These are phyloP conservation scores for Stentor roeselii DNA, from an alignment of 73 alveolate genomes.

Conservation along the genomic window DNA sequence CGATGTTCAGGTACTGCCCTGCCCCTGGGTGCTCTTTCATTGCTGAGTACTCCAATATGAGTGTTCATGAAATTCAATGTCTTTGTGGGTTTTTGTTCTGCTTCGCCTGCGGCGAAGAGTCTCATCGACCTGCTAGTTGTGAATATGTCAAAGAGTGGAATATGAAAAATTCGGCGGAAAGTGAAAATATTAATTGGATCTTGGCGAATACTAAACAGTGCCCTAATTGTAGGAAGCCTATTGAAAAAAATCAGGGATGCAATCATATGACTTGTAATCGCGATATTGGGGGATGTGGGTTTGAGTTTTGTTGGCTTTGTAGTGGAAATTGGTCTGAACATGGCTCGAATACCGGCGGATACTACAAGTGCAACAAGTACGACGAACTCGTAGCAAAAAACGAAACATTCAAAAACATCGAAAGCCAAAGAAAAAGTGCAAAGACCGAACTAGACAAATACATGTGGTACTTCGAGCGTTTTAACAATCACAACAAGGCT, in stretches of 20 bases:
- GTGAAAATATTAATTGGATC: constrained; percentile 56
- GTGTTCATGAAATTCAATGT: constrained; percentile 37
- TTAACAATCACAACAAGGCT: constrained; percentile 42
- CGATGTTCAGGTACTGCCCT: constrained; percentile 56
- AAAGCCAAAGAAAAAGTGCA: constrained; percentile 57
- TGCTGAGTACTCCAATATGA: not conserved
- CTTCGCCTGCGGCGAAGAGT: constrained; percentile 54
- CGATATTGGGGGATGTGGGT: constrained; percentile 60
- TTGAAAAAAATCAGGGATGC: constrained; percentile 79
- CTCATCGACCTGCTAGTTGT: constrained; percentile 66
- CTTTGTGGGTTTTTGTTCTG: constrained; percentile 60
- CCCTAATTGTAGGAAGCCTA: constrained; percentile 71
- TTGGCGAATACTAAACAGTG: constrained; percentile 66
- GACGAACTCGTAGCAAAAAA: constrained; percentile 45
- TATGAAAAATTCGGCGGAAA: constrained; percentile 46
- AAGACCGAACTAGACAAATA: constrained; percentile 77
- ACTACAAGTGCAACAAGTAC: constrained; percentile 54
- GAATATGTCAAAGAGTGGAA: constrained; percentile 55
- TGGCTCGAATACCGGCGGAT: constrained; percentile 61
- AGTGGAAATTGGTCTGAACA: constrained; percentile 61
- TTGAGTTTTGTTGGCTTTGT: constrained; percentile 76
- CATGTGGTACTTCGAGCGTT: constrained; percentile 80
- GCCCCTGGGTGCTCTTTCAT: constrained; percentile 53
- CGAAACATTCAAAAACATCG: constrained; percentile 49
- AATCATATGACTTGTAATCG: constrained; percentile 64